Conservation (phyloP, 148 eudicot genomes). For the Camellia japonica region DNA sequence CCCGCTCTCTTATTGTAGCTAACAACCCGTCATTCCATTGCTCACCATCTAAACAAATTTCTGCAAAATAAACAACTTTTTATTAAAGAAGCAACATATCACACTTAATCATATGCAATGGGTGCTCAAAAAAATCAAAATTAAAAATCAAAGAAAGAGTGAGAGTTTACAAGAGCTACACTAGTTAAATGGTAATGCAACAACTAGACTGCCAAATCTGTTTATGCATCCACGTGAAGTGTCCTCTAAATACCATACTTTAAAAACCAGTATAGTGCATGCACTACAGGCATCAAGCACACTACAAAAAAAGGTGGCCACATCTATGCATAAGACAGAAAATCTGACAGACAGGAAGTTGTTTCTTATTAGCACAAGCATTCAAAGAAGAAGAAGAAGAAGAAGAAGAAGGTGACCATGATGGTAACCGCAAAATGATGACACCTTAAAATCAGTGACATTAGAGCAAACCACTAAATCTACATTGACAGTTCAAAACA, state of each 20-base stretch:
- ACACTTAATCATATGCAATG: not conserved
- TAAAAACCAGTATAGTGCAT: not conserved
- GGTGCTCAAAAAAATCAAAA: not conserved
- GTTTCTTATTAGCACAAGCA: not conserved
- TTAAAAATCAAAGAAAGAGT: not conserved
- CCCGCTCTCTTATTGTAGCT: constrained; percentile 96
- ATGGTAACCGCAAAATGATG: not conserved
- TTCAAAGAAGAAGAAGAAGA: not conserved
- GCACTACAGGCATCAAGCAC: not conserved
- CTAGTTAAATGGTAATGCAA: too few relatives aligned
- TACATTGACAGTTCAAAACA: not conserved
- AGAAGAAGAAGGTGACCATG: not conserved
- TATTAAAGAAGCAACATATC: constrained; percentile 2
- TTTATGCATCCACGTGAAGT: not conserved
- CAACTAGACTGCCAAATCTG: not conserved
- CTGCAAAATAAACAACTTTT: constrained; percentile 33
- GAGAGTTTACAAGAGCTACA: too few relatives aligned
- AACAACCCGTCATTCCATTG: constrained; percentile 97
- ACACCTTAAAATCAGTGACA: not conserved
- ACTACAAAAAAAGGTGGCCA: not conserved
- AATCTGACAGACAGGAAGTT: not conserved
- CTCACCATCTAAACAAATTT: constrained; percentile 78
- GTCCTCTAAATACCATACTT: not conserved
- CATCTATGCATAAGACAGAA: not conserved
- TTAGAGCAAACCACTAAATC: not conserved